These are phyloP conservation scores for Hyphopichia khmerensis DNA, from an alignment of 1,139 yeast genomes.

Conservation along the genomic window DNA sequence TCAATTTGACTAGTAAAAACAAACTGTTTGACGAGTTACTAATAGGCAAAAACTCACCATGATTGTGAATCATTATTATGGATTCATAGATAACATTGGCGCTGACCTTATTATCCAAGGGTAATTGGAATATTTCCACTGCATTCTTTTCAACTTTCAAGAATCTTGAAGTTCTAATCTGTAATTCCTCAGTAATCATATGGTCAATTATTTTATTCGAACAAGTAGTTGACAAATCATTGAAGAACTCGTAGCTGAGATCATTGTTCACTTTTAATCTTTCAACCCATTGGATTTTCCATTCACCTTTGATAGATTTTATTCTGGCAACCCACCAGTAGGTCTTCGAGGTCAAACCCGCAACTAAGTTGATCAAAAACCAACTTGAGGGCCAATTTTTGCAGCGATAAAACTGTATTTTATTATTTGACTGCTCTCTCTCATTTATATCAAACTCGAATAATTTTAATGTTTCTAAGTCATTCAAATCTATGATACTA, in stretches of 20 bases:
- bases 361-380: constrained; percentile 53
- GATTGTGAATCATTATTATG: constrained; percentile 32
- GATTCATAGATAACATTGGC: constrained; percentile 23
- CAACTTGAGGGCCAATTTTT: constrained; percentile 74
- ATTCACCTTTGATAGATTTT: constrained; percentile 57
- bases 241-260: constrained; percentile 50
- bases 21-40: constrained; percentile 34
- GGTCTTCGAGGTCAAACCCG: constrained; percentile 46
- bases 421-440: constrained; percentile 12
- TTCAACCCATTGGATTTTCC: constrained; percentile 58
- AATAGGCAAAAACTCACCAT: constrained; percentile 34
- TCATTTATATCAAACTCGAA: constrained; percentile 10
- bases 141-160: constrained; percentile 20
- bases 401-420: constrained; percentile 55
- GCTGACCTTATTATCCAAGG: background rate
- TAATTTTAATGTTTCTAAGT: constrained; percentile 32
- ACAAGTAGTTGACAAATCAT: constrained; percentile 48
- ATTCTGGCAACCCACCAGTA: constrained; percentile 68
- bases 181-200: constrained; percentile 61
- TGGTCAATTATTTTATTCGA: constrained; percentile 64
- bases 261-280: constrained; percentile 17
- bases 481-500: constrained; percentile 50
- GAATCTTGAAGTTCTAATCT: constrained; percentile 36
- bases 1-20: constrained; percentile 31
- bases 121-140: constrained; percentile 1